phyloP scores from a whole-genome alignment of 495 filamentous ascomycete species.

The Penicillium bialowiezense region DNA sequence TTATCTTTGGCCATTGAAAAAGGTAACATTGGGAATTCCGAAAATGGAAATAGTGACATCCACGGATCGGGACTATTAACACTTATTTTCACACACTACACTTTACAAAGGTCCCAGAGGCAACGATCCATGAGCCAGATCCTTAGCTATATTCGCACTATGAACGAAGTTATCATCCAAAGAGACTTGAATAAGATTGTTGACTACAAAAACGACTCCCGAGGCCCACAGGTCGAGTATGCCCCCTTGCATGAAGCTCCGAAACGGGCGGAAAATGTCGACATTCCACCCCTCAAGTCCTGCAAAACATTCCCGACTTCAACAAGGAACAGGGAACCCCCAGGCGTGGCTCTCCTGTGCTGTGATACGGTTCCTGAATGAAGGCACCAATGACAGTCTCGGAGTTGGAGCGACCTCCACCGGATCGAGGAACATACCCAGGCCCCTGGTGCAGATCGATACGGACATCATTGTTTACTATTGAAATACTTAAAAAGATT shows the following conservation, averaged over 20 bases:
- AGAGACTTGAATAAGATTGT: too few species aligned
- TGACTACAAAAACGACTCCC: too few species aligned
- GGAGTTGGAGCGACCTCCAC: not conserved
- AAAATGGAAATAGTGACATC: too few species aligned
- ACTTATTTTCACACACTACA: too few species aligned
- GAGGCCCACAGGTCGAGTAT: slow-evolving; percentile 17
- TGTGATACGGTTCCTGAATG: slow-evolving; percentile 15
- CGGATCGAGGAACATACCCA: slow-evolving; percentile 11
- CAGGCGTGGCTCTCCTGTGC: not conserved
- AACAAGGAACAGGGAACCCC: not conserved
- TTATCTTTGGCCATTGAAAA: too few species aligned
- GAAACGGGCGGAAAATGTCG: slow-evolving; percentile 6
- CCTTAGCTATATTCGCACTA: too few species aligned
- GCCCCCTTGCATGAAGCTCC: slow-evolving; percentile 16
- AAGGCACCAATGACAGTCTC: slow-evolving; percentile 8
- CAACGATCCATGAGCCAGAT: too few species aligned
- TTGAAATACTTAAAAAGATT: slow-evolving; percentile 8
- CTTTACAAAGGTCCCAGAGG: too few species aligned
- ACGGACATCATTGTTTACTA: not conserved
- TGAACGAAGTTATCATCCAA: too few species aligned
- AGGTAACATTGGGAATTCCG: too few species aligned
- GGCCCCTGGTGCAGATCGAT: slow-evolving; percentile 22
- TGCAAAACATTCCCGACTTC: slow-evolving; percentile 16
- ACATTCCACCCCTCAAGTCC: slow-evolving; percentile 15
- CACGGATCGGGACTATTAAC: too few species aligned